Evolutionary conservation across 192 early-diverging fungal species (phyloP).

Genomic region (Umbelopsis vinacea): DNA sequence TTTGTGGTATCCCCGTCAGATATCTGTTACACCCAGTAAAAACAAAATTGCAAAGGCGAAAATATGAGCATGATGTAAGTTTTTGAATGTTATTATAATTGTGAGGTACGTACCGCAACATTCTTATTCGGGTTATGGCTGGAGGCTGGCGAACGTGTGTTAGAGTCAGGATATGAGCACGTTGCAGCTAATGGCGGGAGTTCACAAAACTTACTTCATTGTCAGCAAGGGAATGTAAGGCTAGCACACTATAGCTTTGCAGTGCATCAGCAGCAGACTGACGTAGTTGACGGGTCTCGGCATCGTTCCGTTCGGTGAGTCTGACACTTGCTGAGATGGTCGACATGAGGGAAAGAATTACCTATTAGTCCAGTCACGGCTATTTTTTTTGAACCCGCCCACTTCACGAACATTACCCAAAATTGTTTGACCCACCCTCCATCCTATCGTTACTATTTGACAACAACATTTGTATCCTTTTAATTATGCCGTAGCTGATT

Average conservation of each 20-base stretch:
- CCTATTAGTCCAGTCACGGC: not conserved
- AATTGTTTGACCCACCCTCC: too few relatives aligned
- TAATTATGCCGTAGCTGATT: too few relatives aligned
- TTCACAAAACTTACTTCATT: constrained; percentile 9
- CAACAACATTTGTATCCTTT: too few relatives aligned
- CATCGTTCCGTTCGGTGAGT: constrained; percentile 14
- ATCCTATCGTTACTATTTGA: too few relatives aligned
- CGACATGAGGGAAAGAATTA: not conserved
- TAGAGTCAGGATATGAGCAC: not conserved
- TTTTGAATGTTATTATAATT: not conserved
- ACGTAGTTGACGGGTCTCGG: not conserved
- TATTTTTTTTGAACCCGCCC: too few relatives aligned
- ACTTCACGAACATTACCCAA: too few relatives aligned
- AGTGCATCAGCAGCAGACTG: constrained; percentile 17
- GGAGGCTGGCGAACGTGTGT: not conserved
- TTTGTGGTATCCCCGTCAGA: constrained; percentile 14
- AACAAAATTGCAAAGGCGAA: not conserved
- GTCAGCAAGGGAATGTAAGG: constrained; percentile 9
- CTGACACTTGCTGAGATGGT: constrained; percentile 11
- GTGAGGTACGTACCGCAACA: not conserved
- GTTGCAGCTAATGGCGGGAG: not conserved
- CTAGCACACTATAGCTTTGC: constrained; percentile 6
- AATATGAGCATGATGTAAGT: not conserved
- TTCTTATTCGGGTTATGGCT: constrained; percentile 19
- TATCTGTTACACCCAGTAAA: not conserved